Evolutionary conservation across 2,329 filamentous ascomycete genomes (phyloP), one percentile per base, ranked within the genome.

Genomic region (Trichoderma endophyticum): DNA sequence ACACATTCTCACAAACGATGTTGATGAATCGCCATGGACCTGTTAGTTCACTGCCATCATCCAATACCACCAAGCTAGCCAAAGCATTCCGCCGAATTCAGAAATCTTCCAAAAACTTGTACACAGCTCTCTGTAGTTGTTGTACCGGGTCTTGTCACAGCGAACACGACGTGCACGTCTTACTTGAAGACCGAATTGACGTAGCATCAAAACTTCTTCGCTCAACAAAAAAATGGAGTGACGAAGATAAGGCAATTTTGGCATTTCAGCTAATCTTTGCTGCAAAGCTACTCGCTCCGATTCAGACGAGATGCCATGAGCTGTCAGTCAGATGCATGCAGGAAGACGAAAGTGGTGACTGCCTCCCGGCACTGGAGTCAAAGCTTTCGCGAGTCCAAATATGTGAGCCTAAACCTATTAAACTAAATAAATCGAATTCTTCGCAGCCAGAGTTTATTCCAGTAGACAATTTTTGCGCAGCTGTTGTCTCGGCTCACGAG

Each of bases 121-220:
- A 69, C 32, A 39, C 70, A 2, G 64, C 70, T 6, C 63, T 71
- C 3, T 69, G 54, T n/a, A 21, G 56, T 28, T 66, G 70, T 4
- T 65, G 68, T 14, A 57, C 21, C 1, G 63, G 21, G 2, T 21
- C 36, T 11, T 71, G 70, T 2, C 70, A 71, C 39, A 68, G 26
- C 36, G 32, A 71, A 26, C 70, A 71, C 18, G 39, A 71, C 28
- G 70, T 57, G 2, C 65, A 69, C 36, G 56, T 71, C 11, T 60
- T 71, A 1, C 63, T 71, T 7, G 70, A 71, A 26, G 70, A 71
- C n/a, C 51, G 70, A 24, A 24, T 71, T 14, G 70, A 71, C 26
- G 28, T 51, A 11, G 70, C 70, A 4, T 15, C 56, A 14, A 39
- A 62, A 11, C 24, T 71, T 15, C 9, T 61, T 0, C 39, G n/a